Evolutionary conservation across 108 stramenopile genomes (phyloP).

Genomic region (Cyclostephanos invisitatus): DNA sequence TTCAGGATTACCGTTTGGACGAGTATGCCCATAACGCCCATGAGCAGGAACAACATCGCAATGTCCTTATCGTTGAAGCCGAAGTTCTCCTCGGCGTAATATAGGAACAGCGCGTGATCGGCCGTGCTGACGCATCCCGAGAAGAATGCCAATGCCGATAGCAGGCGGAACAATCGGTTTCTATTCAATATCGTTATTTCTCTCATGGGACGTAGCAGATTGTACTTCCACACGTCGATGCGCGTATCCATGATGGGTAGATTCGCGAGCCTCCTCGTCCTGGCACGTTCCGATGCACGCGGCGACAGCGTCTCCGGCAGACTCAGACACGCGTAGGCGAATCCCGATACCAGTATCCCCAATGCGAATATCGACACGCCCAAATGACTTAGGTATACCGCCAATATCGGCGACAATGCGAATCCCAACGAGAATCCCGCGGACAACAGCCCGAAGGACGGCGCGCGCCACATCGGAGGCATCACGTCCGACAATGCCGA

Average conservation of each 20-base stretch:
- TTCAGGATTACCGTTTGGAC: slow-evolving; percentile 76
- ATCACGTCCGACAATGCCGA: slow-evolving; percentile 77
- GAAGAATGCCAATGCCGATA: slow-evolving; percentile 78
- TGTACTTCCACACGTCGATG: slow-evolving; percentile 30
- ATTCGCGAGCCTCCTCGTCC: slow-evolving; percentile 22
- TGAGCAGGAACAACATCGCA: slow-evolving; percentile 66
- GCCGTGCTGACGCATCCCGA: slow-evolving; percentile 65
- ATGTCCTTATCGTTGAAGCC: slow-evolving; percentile 66
- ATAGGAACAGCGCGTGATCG: slow-evolving; percentile 74
- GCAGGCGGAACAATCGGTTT: slow-evolving; percentile 69
- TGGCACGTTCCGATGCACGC: slow-evolving; percentile 53
- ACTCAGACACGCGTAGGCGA: slow-evolving; percentile 47
- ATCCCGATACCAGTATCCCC: slow-evolving; percentile 48
- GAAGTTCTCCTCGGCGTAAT: slow-evolving; percentile 80
- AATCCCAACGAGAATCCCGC: slow-evolving; percentile 80
- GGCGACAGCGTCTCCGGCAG: slow-evolving; percentile 80
- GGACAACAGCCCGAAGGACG: slow-evolving; percentile 71
- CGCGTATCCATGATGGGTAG: slow-evolving; percentile 11
- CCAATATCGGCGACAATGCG: slow-evolving; percentile 66
- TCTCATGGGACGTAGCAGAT: slow-evolving; percentile 51
- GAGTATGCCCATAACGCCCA: slow-evolving; percentile 70
- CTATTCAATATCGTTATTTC: slow-evolving; percentile 84
- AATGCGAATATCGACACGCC: slow-evolving; percentile 60
- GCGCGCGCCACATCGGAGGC: slow-evolving; percentile 70
- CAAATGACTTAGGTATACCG: slow-evolving; percentile 59